Evolutionary conservation across 306 rosid genomes (phyloP).

Genomic region (Begonia loranthoides): DNA sequence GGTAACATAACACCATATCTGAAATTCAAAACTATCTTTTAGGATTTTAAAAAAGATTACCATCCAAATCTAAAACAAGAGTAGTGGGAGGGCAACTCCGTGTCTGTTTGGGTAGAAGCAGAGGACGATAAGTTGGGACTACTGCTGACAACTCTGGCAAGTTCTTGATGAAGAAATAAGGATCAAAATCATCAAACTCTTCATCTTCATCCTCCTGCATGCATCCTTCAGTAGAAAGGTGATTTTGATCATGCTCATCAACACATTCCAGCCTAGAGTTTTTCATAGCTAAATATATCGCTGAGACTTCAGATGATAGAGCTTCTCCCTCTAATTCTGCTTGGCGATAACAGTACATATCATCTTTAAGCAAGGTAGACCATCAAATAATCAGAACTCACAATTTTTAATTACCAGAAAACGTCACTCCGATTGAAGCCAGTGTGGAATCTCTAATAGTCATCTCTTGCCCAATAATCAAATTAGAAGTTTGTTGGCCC

Average conservation of each 20-base stretch:
- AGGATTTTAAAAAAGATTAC: slow-evolving; percentile 20
- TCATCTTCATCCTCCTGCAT: slow-evolving; percentile 65
- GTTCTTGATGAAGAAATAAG: slow-evolving; percentile 87
- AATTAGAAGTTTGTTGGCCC: slow-evolving; percentile 20
- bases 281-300: slow-evolving; percentile 70
- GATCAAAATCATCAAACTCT: slow-evolving; percentile 85
- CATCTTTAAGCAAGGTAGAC: not conserved
- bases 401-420: slow-evolving; percentile 13
- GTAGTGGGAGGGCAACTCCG: slow-evolving; percentile 94
- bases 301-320: slow-evolving; percentile 68
- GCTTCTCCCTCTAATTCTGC: slow-evolving; percentile 53
- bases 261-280: slow-evolving; percentile 86
- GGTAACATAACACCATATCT: not conserved
- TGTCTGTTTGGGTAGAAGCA: slow-evolving; percentile 91
- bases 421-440: slow-evolving; percentile 10
- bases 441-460: slow-evolving; percentile 13
- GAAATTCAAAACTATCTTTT: no score
- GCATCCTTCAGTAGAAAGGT: slow-evolving; percentile 61
- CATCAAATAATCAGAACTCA: not conserved
- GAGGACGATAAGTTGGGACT: slow-evolving; percentile 81
- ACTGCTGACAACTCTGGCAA: slow-evolving; percentile 77
- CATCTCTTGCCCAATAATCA: slow-evolving; percentile 10
- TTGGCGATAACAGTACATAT: slow-evolving; percentile 12
- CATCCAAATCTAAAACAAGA: slow-evolving; percentile 95
- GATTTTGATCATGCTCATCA: slow-evolving; percentile 78